Conservation (phyloP, 306 rosid species). For the Senna siamea region DNA sequence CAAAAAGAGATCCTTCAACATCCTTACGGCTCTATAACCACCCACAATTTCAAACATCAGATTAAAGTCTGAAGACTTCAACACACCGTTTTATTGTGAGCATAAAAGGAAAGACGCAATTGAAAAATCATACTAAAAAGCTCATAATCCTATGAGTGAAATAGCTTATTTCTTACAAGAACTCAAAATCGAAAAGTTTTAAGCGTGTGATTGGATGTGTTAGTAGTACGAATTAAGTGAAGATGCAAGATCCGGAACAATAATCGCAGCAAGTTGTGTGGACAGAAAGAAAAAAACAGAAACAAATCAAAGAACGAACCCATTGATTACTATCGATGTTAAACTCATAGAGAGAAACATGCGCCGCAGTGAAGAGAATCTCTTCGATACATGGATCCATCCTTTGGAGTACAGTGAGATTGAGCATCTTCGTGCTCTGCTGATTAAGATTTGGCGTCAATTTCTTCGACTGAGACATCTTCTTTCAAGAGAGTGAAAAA, state of each 20-base stretch:
- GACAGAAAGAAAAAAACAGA: constrained; percentile 12
- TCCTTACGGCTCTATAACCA: constrained; percentile 89
- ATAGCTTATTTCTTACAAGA: neutral
- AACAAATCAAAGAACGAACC: constrained; percentile 55
- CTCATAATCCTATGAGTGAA: neutral
- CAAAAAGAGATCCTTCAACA: constrained; percentile 97
- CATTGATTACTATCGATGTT: constrained; percentile 82
- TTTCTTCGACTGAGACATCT: constrained; percentile 72
- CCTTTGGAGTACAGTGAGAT: constrained; percentile 87
- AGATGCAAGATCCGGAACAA: neutral
- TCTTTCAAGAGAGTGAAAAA: neutral
- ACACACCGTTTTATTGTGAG: neutral
- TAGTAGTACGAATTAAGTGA: neutral
- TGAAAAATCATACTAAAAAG: neutral
- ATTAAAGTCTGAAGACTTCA: neutral
- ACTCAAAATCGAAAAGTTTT: neutral
- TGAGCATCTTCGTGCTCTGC: constrained; percentile 76
- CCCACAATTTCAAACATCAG: constrained; percentile 2
- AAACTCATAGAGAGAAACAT: constrained; percentile 84
- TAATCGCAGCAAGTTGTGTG: constrained; percentile 9
- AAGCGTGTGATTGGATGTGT: neutral
- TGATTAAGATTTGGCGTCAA: constrained; percentile 91
- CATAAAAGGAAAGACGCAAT: neutral
- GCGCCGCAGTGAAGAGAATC: constrained; percentile 92
- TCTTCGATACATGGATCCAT: constrained; percentile 87